Conservation (phyloP, 208 protist species). For the Porcisia hertigi region DNA sequence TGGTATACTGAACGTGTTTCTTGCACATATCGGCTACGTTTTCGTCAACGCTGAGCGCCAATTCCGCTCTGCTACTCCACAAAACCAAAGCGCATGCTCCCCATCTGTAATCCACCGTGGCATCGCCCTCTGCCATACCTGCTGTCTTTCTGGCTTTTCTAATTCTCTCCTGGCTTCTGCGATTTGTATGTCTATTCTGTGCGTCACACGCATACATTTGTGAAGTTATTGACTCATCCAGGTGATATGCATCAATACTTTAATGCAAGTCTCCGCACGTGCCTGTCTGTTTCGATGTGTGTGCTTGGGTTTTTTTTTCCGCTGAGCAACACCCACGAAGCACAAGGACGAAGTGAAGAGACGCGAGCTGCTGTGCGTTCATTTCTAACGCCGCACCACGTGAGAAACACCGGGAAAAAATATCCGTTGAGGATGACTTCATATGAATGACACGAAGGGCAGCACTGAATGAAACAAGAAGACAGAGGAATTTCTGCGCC, state of each 20-base stretch:
- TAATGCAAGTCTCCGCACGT: neutral
- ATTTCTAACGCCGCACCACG: no score
- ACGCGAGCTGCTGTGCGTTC: no score
- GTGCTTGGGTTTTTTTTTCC: neutral
- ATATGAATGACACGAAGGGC: no score
- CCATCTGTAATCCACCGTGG: neutral
- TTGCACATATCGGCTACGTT: neutral
- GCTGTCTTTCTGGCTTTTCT: neutral
- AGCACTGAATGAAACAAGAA: no score
- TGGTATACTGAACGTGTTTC: neutral
- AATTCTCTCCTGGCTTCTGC: neutral
- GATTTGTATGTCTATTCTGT: no score
- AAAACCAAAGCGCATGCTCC: neutral
- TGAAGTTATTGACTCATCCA: no score
- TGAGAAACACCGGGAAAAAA: no score
- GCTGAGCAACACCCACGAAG: no score
- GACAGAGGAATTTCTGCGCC: no score
- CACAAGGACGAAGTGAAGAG: no score
- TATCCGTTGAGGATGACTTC: no score
- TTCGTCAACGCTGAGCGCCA: neutral
- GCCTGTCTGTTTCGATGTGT: neutral
- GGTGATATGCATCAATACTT: no score
- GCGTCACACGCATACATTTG: neutral
- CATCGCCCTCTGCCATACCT: neutral
- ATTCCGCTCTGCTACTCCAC: neutral